phyloP scores from a whole-genome alignment of 2,329 filamentous ascomycete genomes.

The Botrytis aclada region DNA sequence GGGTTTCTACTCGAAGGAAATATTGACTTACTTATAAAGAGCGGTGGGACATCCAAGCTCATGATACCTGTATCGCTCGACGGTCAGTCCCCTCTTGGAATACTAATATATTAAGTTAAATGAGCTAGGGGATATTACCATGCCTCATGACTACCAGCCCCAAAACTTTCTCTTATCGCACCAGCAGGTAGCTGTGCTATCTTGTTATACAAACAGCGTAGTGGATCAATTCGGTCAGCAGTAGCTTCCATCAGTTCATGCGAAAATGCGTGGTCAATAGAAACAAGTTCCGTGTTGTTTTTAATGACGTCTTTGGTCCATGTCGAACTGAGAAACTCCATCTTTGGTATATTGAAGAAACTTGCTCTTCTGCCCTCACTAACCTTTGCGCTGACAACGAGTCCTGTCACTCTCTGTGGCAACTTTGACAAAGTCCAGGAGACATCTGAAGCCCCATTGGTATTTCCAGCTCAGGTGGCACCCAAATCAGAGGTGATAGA shows the following conservation, averaged over 20 bases:
- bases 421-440: background rate
- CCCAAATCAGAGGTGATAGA: background rate
- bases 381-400: background rate
- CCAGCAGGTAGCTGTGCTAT: background rate
- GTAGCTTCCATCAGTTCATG: slow-evolving; percentile 1
- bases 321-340: background rate
- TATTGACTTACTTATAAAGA: slow-evolving; percentile 29
- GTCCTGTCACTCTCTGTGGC: background rate
- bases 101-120: background rate
- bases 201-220: background rate
- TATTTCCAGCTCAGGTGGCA: background rate
- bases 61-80: slow-evolving; percentile 15
- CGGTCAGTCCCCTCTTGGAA: background rate
- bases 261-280: background rate
- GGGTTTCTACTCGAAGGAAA: background rate
- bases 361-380: background rate
- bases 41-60: slow-evolving; percentile 30
- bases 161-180: background rate
- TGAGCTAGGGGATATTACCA: background rate
- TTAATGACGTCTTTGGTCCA: background rate
- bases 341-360: background rate
- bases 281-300: background rate
- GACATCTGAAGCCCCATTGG: background rate
- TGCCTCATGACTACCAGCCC: background rate
- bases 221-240: background rate